phyloP scores from a whole-genome alignment of 2,329 filamentous ascomycete species.

The Herpomyces periplanetae region DNA sequence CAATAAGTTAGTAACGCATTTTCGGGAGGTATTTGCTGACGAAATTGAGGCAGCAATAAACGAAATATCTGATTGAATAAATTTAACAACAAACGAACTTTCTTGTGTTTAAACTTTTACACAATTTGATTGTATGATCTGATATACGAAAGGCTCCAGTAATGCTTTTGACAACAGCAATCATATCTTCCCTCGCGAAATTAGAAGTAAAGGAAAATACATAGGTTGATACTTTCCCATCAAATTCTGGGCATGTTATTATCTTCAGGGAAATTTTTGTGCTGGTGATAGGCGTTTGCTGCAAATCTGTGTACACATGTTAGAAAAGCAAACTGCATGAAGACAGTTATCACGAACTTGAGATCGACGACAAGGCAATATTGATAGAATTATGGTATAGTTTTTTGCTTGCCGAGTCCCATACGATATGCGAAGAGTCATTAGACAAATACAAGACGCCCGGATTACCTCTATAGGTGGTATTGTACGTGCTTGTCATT shows the following conservation, averaged over 20 bases:
- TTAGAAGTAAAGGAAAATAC: constrained; percentile 62
- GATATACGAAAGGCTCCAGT: constrained; percentile 18
- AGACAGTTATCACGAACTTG: no score
- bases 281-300: constrained; percentile 60
- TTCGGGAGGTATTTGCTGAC: constrained; percentile 9
- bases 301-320: no score
- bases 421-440: no score
- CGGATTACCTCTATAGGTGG: no score
- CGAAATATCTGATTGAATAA: constrained; percentile 21
- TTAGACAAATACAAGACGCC: no score
- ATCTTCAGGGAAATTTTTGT: constrained; percentile 82
- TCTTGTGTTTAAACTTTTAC: constrained; percentile 4
- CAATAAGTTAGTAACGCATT: no score
- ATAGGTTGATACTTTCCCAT: constrained; percentile 22
- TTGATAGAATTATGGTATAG: no score
- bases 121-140: constrained; percentile 7
- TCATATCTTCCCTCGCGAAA: constrained; percentile 36
- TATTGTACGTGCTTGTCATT: no score
- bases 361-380: no score
- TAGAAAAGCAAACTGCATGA: no score
- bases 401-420: no score
- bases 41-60: constrained; percentile 31
- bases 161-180: constrained; percentile 36
- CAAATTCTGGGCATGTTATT: constrained; percentile 24
- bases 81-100: constrained; percentile 5